Conservation (phyloP, 371 early-diverging fungal species). For the Conidiobolus incongruus region DNA sequence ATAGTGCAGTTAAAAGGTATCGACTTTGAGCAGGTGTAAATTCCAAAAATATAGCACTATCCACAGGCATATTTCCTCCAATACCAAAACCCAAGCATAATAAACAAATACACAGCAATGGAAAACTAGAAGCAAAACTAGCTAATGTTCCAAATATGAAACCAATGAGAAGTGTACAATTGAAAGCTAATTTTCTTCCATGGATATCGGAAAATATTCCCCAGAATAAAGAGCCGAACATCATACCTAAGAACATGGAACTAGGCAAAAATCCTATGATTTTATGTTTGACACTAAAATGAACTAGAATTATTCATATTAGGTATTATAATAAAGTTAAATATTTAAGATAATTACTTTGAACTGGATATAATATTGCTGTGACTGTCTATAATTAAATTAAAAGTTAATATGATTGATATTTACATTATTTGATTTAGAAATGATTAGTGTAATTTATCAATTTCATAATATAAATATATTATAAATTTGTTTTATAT, state of each 20-base stretch:
- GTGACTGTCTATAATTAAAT: no score
- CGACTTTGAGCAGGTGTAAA: slow-evolving; percentile 59
- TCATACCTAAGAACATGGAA: slow-evolving; percentile 53
- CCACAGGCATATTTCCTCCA: slow-evolving; percentile 80
- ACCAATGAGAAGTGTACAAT: slow-evolving; percentile 48
- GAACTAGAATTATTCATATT: no score
- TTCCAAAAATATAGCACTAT: slow-evolving; percentile 67
- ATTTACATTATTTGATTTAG: no score
- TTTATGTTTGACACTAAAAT: slow-evolving; percentile 27
- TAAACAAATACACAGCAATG: slow-evolving; percentile 30
- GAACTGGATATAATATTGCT: no score
- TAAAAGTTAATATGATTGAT: no score
- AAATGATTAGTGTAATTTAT: no score
- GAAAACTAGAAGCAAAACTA: slow-evolving; percentile 37
- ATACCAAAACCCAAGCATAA: slow-evolving; percentile 64
- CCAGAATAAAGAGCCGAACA: slow-evolving; percentile 64
- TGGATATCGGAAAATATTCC: slow-evolving; percentile 49
- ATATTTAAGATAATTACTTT: no score
- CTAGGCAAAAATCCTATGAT: slow-evolving; percentile 37
- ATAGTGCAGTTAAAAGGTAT: slow-evolving; percentile 56
- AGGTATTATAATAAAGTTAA: no score
- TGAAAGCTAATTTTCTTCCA: slow-evolving; percentile 55
- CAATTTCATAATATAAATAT: no score
- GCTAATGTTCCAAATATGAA: slow-evolving; percentile 43
- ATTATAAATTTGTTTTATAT: no score